Percentiles rank a stretch among this genome's conserved stretches.
Evolutionary conservation across 495 filamentous ascomycete genomes (phyloP).

Genomic region (Lophium mytilinum): DNA sequence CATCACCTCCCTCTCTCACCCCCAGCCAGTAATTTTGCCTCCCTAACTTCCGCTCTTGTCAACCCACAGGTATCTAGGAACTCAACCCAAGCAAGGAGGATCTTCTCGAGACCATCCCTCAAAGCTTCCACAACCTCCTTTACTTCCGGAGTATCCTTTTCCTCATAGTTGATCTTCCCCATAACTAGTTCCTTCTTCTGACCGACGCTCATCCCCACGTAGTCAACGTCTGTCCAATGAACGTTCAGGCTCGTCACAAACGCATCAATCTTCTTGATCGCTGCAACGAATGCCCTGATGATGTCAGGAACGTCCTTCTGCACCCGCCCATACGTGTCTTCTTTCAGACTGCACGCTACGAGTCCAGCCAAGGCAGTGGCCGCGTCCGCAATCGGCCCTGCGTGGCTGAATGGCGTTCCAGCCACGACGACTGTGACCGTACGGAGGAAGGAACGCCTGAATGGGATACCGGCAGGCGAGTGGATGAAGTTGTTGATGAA

Average conservation of each 20-base stretch:
- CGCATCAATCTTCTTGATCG: constrained; percentile 58
- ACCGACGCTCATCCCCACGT: constrained; percentile 6
- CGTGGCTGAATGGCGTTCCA: constrained; percentile 57
- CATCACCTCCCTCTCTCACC: not conserved
- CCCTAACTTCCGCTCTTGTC: constrained; percentile 54
- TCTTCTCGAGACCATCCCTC: constrained; percentile 48
- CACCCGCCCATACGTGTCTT: constrained; percentile 85
- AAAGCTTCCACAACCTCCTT: constrained; percentile 53
- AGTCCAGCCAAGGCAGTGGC: constrained; percentile 60
- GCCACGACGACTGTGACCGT: constrained; percentile 55
- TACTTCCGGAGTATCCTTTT: constrained; percentile 40
- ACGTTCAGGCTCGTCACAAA: constrained; percentile 53
- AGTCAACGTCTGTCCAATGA: constrained; percentile 77
- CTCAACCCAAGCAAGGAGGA: constrained; percentile 61
- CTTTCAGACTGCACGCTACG: constrained; percentile 60
- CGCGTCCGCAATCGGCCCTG: constrained; percentile 59
- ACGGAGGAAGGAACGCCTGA: constrained; percentile 61
- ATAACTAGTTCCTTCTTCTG: constrained; percentile 17
- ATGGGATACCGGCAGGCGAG: constrained; percentile 56
- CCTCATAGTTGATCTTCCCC: constrained; percentile 9
- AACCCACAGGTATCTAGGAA: constrained; percentile 61
- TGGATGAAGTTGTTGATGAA: constrained; percentile 29
- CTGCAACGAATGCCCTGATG: constrained; percentile 59
- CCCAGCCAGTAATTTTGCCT: constrained; percentile 47
- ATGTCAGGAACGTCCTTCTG: constrained; percentile 65